Evolutionary conservation across 179 eudicot genomes (phyloP).

Genomic region (Vitellaria paradoxa): DNA sequence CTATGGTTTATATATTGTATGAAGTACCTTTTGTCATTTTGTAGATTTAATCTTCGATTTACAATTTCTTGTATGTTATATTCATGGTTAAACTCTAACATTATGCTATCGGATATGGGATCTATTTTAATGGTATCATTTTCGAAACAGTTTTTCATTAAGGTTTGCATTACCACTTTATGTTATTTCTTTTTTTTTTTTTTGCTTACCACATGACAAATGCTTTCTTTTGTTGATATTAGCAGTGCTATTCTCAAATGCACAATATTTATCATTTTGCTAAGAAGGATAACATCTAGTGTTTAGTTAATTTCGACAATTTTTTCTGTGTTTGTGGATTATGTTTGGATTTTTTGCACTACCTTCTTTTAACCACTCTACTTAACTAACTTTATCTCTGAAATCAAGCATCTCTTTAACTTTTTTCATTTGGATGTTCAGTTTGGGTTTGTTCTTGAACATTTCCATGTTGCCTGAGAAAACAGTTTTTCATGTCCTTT

Average conservation of each 20-base stretch:
- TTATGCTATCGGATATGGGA: not conserved
- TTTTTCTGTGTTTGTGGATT: not conserved
- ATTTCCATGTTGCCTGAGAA: not conserved
- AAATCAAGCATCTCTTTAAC: not conserved
- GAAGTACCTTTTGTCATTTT: not conserved
- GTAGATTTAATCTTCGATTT: not conserved
- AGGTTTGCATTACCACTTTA: not conserved
- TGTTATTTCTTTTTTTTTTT: not conserved
- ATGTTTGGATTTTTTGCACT: not conserved
- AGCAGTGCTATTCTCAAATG: not conserved
- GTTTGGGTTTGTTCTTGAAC: not conserved
- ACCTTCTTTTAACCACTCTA: not conserved
- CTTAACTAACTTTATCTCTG: not conserved
- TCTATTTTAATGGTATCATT: not conserved
- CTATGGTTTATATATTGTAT: not conserved
- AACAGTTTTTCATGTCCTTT: conserved; percentile 12
- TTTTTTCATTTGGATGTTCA: conserved; percentile 2
- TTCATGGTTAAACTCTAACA: not conserved
- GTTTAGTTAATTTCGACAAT: too few relatives aligned
- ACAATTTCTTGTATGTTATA: not conserved
- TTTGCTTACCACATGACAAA: not conserved
- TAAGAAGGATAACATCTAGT: not conserved
- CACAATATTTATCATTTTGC: not conserved
- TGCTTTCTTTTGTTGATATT: not conserved
- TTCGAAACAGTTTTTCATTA: not conserved